Conservation (phyloP, 2,329 filamentous ascomycete genomes). For the Venturia oleaginea region DNA sequence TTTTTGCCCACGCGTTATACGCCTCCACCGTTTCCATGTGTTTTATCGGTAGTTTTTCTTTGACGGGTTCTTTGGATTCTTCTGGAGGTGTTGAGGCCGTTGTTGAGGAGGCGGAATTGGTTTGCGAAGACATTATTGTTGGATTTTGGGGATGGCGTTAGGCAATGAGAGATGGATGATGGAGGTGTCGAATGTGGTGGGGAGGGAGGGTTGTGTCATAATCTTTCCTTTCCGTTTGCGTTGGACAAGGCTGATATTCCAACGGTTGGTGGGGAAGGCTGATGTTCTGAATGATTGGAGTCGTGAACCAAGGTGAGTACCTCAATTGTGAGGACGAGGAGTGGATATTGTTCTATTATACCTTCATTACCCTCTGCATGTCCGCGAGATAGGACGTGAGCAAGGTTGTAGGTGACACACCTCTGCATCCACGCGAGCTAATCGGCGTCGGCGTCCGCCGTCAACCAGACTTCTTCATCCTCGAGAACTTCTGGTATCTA, state of each 20-base stretch:
- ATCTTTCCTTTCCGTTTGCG: background rate
- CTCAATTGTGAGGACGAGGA: too few relatives aligned
- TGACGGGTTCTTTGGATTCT: background rate
- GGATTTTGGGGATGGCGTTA: too few relatives aligned
- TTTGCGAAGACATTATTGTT: background rate
- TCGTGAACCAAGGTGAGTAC: too few relatives aligned
- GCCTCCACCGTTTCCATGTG: constrained; percentile 34
- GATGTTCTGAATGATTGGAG: background rate
- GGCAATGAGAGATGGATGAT: constrained; percentile 25
- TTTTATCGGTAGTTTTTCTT: constrained; percentile 22
- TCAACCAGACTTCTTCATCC: background rate
- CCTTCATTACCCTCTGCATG: too few relatives aligned
- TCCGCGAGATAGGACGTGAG: background rate
- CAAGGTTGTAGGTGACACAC: background rate
- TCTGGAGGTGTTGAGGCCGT: constrained; percentile 5
- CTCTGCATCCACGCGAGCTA: background rate
- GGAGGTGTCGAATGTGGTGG: constrained; percentile 32
- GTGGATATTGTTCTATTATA: too few relatives aligned
- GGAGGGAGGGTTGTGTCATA: constrained; percentile 29
- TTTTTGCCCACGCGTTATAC: constrained; percentile 42
- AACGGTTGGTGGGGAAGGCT: background rate
- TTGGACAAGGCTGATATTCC: background rate
- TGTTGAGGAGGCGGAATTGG: constrained; percentile 14
- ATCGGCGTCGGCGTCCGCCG: background rate
- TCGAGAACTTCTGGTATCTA: too few relatives aligned